Evolutionary conservation across 805 yeast genomes (phyloP).

Genomic region (Debaryomyces hansenii): DNA sequence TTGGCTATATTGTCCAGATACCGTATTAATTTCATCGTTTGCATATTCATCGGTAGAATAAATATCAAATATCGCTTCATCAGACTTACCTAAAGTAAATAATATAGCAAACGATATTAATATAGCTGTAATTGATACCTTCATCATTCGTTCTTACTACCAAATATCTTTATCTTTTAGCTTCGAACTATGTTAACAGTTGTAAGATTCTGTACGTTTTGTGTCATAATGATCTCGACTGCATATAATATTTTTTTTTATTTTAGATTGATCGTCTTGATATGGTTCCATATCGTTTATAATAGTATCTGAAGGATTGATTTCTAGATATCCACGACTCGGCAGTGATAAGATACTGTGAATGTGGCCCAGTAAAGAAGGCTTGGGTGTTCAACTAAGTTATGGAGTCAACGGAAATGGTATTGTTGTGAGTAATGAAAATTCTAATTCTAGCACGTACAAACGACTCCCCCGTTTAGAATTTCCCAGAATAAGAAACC

Average conservation of each 20-base stretch:
- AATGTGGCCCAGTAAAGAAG: conserved; percentile 43
- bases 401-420: conserved; percentile 46
- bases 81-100: conserved; percentile 7
- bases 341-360: neutral
- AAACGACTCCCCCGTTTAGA: conserved; percentile 14
- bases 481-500: conserved; percentile 23
- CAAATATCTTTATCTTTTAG: too few species aligned
- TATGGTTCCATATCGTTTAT: neutral
- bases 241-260: neutral
- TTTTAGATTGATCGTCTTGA: neutral
- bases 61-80: conserved; percentile 21
- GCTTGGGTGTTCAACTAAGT: conserved; percentile 38
- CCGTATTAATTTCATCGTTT: conserved; percentile 17
- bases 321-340: neutral
- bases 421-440: conserved; percentile 6
- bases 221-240: neutral
- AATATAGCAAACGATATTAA: conserved; percentile 1
- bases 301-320: neutral
- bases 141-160: neutral
- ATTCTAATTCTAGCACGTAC: neutral
- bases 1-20: conserved; percentile 15
- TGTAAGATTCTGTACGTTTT: neutral
- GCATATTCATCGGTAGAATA: conserved; percentile 62
- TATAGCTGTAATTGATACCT: neutral
- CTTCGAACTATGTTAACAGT: too few species aligned